Base-by-base conservation (phyloP, 2,329 filamentous ascomycete species). In the Diaporthe sp. region DNA sequence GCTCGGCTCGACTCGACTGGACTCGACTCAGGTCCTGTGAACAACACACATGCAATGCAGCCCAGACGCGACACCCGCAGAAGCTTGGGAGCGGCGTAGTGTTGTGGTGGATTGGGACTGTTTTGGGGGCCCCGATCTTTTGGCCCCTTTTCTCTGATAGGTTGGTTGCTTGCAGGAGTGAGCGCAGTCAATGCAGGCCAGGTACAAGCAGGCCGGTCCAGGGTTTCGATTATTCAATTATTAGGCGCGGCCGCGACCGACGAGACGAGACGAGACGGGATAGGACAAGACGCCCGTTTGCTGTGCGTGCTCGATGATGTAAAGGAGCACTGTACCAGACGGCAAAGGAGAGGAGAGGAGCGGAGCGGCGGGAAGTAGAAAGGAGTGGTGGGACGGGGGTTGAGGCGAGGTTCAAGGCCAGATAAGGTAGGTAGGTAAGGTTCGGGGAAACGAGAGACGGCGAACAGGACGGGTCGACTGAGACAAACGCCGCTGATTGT, bases 61-160 rank as follows among this genome's bases (percentile, higher is more conserved):
- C 38, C 52, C 66, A 74, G 72, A 71, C 72, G 72, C 72, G 72
- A 74, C 72, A 74, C 72, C 72, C 72, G 72, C 66, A 74, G 67
- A 17, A 45, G 54, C 57, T 47, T 61, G 40, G 45, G 55, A 71
- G 42, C 42, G 33, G 55, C 42, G 69, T 50, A 52, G 55, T 40
- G 57, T 61, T 50, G 69, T 61, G 55, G 47, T 71, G 69, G 69
- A 52, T 38, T 57, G 64, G 64, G 47, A 68, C 33, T 52, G 55
- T 40, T 47, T 40, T 52, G 35, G 55, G 55, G 68, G 30, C 52
- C 69, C 69, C 69, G 69, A 71, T 71, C 42, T 61, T 71, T 72
- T 55, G 70, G 64, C 64, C 64, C 64, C 55, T 72, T 72, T 73
- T 72, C 64, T 58, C 64, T 71, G 64, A 57, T 70, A 70, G 72